A percentile compares a stretch with the other conserved stretches of the same genome.
phyloP scores from a whole-genome alignment of 306 rosid species.

The Quercus berberidifolia region DNA sequence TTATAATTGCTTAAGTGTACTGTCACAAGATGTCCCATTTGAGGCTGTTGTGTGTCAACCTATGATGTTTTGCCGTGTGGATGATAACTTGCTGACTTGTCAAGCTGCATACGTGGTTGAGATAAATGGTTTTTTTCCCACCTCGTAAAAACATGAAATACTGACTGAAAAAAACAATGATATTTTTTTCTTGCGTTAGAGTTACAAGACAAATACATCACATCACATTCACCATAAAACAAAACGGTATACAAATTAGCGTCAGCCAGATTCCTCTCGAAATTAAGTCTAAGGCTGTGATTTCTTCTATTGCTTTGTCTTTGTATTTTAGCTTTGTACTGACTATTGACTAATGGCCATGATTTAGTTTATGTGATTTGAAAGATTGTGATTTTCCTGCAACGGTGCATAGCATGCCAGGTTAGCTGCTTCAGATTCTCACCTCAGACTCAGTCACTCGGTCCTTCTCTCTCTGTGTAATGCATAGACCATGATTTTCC shows the following conservation, averaged over 20 bases:
- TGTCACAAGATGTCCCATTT: slow-evolving; percentile 54
- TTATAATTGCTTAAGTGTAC: slow-evolving; percentile 43
- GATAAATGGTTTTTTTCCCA: slow-evolving; percentile 40
- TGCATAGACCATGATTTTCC: not conserved
- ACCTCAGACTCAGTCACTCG: too few relatives aligned
- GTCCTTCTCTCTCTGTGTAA: too few relatives aligned
- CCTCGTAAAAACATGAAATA: slow-evolving; percentile 31
- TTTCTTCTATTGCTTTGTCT: slow-evolving; percentile 11
- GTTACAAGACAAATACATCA: slow-evolving; percentile 34
- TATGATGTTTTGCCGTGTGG: slow-evolving; percentile 50
- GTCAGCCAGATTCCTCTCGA: slow-evolving; percentile 27
- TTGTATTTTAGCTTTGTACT: slow-evolving; percentile 25
- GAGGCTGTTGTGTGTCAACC: slow-evolving; percentile 59
- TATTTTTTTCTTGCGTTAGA: slow-evolving; percentile 2
- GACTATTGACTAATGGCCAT: slow-evolving; percentile 37
- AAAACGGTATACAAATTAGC: slow-evolving; percentile 5
- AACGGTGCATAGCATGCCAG: slow-evolving; percentile 33
- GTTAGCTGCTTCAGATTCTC: slow-evolving; percentile 9
- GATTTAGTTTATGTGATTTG: slow-evolving; percentile 36
- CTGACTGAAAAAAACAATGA: not conserved
- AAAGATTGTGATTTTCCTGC: slow-evolving; percentile 27
- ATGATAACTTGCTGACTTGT: slow-evolving; percentile 64
- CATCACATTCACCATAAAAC: slow-evolving; percentile 21
- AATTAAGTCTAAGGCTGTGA: slow-evolving; percentile 47
- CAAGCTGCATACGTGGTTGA: slow-evolving; percentile 39